Percentiles rank a stretch among this genome's conserved stretches.
phyloP scores from a whole-genome alignment of 2,329 filamentous ascomycete species.

The Fusarium guadeloupense region DNA sequence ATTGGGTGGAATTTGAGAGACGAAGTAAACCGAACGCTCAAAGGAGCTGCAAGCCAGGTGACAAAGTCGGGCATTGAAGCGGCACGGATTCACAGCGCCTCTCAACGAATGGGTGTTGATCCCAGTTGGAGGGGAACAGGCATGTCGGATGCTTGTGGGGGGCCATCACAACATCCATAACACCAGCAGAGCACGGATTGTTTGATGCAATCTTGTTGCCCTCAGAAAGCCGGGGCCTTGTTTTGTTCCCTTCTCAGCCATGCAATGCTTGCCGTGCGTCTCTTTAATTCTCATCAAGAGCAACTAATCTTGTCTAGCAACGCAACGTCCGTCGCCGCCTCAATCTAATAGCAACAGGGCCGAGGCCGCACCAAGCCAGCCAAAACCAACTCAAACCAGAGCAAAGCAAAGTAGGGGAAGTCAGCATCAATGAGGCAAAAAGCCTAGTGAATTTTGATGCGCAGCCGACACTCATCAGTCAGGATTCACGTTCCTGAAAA shows the following conservation, averaged over 20 bases:
- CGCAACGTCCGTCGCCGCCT: constrained; percentile 29
- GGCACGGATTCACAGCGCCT: constrained; percentile 25
- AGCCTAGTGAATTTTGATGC: constrained; percentile 27
- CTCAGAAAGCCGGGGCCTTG: constrained; percentile 12
- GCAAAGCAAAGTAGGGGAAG: constrained; percentile 13
- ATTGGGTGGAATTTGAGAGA: constrained; percentile 11
- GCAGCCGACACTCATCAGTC: constrained; percentile 29
- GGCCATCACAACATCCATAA: constrained; percentile 4
- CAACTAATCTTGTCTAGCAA: constrained; percentile 23
- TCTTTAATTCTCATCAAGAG: constrained; percentile 8
- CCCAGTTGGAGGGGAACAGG: constrained; percentile 35
- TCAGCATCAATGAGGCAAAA: constrained; percentile 14
- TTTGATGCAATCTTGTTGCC: background rate
- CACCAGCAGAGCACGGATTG: background rate
- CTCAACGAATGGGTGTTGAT: constrained; percentile 38
- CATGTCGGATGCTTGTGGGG: constrained; percentile 22
- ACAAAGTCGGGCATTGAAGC: constrained; percentile 18
- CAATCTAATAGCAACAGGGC: constrained; percentile 32
- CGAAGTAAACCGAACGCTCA: background rate
- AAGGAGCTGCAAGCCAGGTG: constrained; percentile 3
- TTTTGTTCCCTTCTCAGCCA: constrained; percentile 15
- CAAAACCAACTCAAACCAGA: constrained; percentile 32
- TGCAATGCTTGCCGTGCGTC: background rate
- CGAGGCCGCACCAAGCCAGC: constrained; percentile 15
- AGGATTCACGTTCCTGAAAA: constrained; percentile 39